Percentiles rank a stretch among this genome's conserved stretches.
Evolutionary conservation across 176 grass and related monocot genomes (phyloP).

Genomic region (Dactylis glomerata): DNA sequence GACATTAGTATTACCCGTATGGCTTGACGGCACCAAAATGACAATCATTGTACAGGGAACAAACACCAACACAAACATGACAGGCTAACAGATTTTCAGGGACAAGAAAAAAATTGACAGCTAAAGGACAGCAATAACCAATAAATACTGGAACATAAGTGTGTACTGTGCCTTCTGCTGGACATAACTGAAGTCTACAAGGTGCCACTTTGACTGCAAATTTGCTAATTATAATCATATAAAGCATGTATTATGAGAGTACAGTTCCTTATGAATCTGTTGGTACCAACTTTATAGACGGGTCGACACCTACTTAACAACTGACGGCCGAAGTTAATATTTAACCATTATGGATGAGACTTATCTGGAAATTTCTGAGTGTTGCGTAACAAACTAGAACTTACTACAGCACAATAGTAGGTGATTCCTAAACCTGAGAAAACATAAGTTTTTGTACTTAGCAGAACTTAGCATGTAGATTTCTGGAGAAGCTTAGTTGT

Average conservation of each 20-base stretch:
- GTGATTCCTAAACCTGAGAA: neutral
- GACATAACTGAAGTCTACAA: neutral
- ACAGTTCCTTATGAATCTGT: too few relatives aligned
- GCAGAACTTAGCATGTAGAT: neutral
- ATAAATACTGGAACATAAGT: slow-evolving; percentile 11
- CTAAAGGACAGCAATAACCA: neutral
- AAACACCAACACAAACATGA: neutral
- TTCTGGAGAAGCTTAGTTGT: slow-evolving; percentile 1
- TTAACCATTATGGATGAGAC: neutral
- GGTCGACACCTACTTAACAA: neutral
- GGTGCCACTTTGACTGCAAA: neutral
- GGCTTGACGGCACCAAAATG: neutral
- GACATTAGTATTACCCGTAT: slow-evolving; percentile 11
- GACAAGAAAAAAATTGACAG: neutral
- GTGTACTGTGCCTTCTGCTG: neutral
- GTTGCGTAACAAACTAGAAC: neutral
- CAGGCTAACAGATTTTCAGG: neutral
- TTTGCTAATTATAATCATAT: neutral
- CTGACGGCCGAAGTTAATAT: neutral
- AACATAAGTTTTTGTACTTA: neutral
- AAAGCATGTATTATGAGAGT: neutral
- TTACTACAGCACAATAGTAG: neutral
- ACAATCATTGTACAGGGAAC: neutral
- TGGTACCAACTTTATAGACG: neutral
- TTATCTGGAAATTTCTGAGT: neutral